Evolutionary conservation across 179 eudicot genomes (phyloP), one percentile per base, ranked within the genome.

Genomic region (Dionaea muscipula): DNA sequence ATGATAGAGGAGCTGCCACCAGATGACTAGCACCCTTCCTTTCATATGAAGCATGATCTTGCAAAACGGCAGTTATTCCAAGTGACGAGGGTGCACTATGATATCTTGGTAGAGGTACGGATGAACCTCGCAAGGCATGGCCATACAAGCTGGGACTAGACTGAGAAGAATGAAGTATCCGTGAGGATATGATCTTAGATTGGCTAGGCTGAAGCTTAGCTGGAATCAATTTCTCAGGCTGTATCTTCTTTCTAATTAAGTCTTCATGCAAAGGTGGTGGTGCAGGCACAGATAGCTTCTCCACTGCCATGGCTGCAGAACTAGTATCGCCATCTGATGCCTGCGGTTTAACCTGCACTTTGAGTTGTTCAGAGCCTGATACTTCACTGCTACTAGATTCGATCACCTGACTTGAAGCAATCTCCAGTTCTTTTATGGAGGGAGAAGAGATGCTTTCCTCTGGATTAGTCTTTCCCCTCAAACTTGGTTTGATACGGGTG

Each of bases 61-160:
- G 81, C 75, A 86, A 64, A 55, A 85, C 72, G 31, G 90, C 83
- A 6, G 85, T 80, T 53, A 86, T 86, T 51, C 95, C 95, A 33
- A 86, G 73, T 27, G 72, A 61, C 27, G 83, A 80, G 26, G 86
- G 71, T 67, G 78, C 68, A 70, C 78, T 67, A 23, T 74, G 78
- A 60, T 75, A 86, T 65, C 85, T 79, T 56, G 80, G 72, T 52
- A 77, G 47, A 47, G 77, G 55, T 56, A 59, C 55, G 24, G 83
- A 76, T 44, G 87, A 81, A 39, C 66, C 68, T 71, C 75, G 90
- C 59, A 73, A 61, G 24, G 82, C 66, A 65, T 41, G 78, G 51
- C 51, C 53, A 68, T 53, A 65, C 19, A 73, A 67, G 44, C 72
- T 59, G 56, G 81, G 70, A 57, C 62, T 55, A 38, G 85, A 77